Conservation (phyloP, 352 stramenopile species). For the Globisporangium alternatum region DNA sequence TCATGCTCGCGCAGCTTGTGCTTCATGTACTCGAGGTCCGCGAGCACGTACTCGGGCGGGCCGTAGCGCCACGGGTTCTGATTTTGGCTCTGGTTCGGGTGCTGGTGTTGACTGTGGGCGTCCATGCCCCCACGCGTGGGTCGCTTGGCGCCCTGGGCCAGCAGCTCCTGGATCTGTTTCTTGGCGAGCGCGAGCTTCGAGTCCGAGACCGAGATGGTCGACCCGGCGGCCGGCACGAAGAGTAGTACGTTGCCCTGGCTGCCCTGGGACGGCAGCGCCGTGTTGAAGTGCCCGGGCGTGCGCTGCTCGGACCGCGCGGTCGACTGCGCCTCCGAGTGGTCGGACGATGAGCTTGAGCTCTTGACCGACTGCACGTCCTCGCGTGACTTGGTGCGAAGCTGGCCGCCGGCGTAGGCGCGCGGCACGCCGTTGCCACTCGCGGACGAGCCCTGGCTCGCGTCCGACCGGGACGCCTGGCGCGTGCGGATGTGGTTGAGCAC, state of each 20-base stretch:
- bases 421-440: constrained; percentile 19
- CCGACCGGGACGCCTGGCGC: constrained; percentile 18
- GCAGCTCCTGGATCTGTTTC: constrained; percentile 52
- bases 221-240: constrained; percentile 66
- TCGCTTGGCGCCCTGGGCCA: constrained; percentile 47
- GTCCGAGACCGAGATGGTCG: constrained; percentile 62
- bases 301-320: constrained; percentile 26
- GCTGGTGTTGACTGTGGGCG: neutral
- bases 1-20: constrained; percentile 56
- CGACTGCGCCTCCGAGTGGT: constrained; percentile 1
- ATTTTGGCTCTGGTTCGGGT: constrained; percentile 2
- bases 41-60: constrained; percentile 62
- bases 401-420: constrained; percentile 26
- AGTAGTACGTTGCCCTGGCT: constrained; percentile 59
- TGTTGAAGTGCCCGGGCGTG: constrained; percentile 27
- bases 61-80: constrained; percentile 64
- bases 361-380: constrained; percentile 25
- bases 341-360: constrained; percentile 29
- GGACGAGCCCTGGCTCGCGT: constrained; percentile 21
- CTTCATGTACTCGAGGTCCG: constrained; percentile 73
- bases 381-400: constrained; percentile 16
- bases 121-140: constrained; percentile 47
- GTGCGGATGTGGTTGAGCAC: constrained; percentile 30
- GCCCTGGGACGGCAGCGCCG: constrained; percentile 23
- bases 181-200: constrained; percentile 55